Base-by-base conservation (phyloP, 1,284 basidiomycete species). In the Pterulicium gracile region DNA sequence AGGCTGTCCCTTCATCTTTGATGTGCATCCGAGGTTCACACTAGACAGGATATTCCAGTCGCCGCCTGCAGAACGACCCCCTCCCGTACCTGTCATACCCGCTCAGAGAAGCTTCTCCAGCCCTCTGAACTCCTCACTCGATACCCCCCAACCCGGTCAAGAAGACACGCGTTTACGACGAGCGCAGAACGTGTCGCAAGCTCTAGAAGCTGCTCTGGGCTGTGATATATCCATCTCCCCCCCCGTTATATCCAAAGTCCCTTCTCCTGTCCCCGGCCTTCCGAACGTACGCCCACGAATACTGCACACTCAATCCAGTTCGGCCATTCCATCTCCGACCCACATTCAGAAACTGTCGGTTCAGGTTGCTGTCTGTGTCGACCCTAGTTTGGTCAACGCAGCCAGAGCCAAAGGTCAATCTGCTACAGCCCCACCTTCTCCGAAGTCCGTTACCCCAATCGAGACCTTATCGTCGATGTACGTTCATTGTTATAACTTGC, bases 1-100 rank as follows among this genome's bases (percentile, higher is more conserved):
- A 39, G 53, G 36, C 52, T 60, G 40, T 55, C 57, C 15, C 74
- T 69, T 69, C 17, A 49, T 77, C 7, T 72, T 77, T 46, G 69
- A 75, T 32, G 55, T 75, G 14, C 65, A 68, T 1, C 51, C 58
- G 1, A 56, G 63, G n/a, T 69, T 70, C 54, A 61, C 61, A 18
- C 61, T 76, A 22, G 65, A 72, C 49, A 62, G 42, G 20, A 4
- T 43, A 13, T 5, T 23, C 5, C 20, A 22, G 10, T 23, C 19
- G 23, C 23, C 42, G 42, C 10, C 10, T 4, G 20, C 42, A 17
- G n/a, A 15, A 4, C 42, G 7, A 22, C 42, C 23, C 20, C 23
- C 12, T 19, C 42, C 42, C 42, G n/a, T n/a, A 17, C 5, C n/a
- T 43, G 42, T n/a, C n/a, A n/a, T n/a, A n/a, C 10, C 42, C 23